A percentile compares a stretch with the other conserved stretches of the same genome.
Evolutionary conservation across 495 filamentous ascomycete species (phyloP).

Genomic region (Opeltia flavorubescens): DNA sequence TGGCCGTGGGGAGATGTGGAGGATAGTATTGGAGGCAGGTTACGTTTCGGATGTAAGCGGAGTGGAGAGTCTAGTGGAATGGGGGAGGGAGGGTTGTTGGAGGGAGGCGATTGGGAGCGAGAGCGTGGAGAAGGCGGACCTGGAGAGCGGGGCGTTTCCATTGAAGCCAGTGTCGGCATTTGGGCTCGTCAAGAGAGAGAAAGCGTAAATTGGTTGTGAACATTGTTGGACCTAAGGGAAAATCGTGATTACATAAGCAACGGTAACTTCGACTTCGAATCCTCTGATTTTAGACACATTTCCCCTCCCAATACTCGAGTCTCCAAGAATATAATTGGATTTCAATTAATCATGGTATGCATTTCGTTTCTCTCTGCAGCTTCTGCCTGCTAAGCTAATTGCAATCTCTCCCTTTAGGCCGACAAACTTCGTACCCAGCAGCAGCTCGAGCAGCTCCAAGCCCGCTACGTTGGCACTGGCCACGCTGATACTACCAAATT

Average conservation of each 20-base stretch:
- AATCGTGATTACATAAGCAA: no score
- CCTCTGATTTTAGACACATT: no score
- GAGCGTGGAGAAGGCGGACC: neutral
- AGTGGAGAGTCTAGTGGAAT: slow-evolving; percentile 8
- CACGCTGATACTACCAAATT: slow-evolving; percentile 93
- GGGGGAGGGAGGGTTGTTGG: neutral
- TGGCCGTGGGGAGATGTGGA: slow-evolving; percentile 12
- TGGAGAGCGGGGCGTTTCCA: no score
- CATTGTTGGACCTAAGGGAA: no score
- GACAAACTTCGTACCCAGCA: slow-evolving; percentile 96
- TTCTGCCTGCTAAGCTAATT: neutral
- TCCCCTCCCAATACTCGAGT: neutral
- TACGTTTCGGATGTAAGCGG: slow-evolving; percentile 9
- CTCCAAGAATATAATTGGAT: no score
- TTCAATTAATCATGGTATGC: no score
- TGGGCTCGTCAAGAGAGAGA: no score
- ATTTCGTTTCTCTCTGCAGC: no score
- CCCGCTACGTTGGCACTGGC: slow-evolving; percentile 91
- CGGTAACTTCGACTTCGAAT: neutral
- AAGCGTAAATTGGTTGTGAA: no score
- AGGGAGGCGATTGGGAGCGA: neutral
- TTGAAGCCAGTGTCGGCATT: no score
- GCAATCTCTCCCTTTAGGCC: slow-evolving; percentile 33
- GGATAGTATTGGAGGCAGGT: slow-evolving; percentile 9
- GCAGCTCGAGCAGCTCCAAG: slow-evolving; percentile 90